Conservation (phyloP, 2,329 filamentous ascomycete genomes). For the Arthrobotrys iridis region DNA sequence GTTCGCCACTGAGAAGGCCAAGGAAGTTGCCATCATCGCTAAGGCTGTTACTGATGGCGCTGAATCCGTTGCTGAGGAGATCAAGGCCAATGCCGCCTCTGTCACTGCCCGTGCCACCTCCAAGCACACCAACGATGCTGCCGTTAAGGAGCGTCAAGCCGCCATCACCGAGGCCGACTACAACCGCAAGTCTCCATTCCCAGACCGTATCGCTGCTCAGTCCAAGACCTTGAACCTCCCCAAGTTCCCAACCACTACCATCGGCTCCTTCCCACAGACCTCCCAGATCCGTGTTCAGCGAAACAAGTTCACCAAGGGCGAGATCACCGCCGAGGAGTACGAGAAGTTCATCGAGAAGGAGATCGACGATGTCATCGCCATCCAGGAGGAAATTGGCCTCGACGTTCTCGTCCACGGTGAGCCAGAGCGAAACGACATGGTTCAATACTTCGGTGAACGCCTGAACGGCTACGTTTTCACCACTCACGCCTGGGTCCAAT, state of each 20-base stretch:
- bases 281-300: slow-evolving; percentile 96
- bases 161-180: slow-evolving; percentile 85
- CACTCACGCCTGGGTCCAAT: slow-evolving; percentile 98
- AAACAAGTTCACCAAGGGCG: slow-evolving; percentile 98
- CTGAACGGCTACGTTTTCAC: slow-evolving; percentile 98
- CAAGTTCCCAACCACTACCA: slow-evolving; percentile 98
- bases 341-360: slow-evolving; percentile 99
- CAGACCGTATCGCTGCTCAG: slow-evolving; percentile 84
- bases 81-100: slow-evolving; percentile 97
- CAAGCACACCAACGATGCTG: slow-evolving; percentile 93
- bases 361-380: slow-evolving; percentile 92
- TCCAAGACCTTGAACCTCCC: slow-evolving; percentile 92
- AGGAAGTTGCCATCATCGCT: slow-evolving; percentile 89
- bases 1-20: slow-evolving; percentile 93
- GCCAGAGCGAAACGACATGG: slow-evolving; percentile 99
- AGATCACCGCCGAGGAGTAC: slow-evolving; percentile 91
- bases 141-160: slow-evolving; percentile 95
- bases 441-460: slow-evolving; percentile 99
- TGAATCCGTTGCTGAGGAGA: slow-evolving; percentile 82
- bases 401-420: slow-evolving; percentile 98
- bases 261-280: slow-evolving; percentile 99
- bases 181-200: slow-evolving; percentile 91
- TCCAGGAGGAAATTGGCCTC: slow-evolving; percentile 97
- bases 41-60: slow-evolving; percentile 96
- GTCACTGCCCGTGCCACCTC: slow-evolving; percentile 90